Conservation (phyloP, 2,329 filamentous ascomycete species). For the Aciculosporium take region DNA sequence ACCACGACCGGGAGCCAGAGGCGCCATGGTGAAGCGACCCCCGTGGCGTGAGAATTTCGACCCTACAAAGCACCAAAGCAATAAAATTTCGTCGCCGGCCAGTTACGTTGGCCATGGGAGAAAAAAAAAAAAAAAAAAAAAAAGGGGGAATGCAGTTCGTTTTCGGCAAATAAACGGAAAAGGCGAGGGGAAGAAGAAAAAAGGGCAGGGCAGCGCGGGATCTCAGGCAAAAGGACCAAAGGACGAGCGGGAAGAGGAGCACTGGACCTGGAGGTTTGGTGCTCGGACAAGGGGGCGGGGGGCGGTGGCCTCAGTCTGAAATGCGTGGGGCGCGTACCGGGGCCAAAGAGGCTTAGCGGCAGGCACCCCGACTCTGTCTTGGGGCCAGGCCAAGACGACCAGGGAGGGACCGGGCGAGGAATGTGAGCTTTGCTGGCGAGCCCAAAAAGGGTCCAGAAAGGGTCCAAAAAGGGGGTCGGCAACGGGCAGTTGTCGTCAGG, state of each 20-base stretch:
- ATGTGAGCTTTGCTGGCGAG: too few relatives aligned
- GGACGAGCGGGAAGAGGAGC: not conserved
- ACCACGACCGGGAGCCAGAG: slow-evolving; percentile 9
- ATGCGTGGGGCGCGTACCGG: slow-evolving; percentile 1
- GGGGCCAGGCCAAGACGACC: not conserved
- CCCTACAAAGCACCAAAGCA: slow-evolving; percentile 7
- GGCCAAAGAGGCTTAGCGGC: slow-evolving; percentile 4
- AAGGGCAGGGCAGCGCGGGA: too few relatives aligned
- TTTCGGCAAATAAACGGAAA: slow-evolving; percentile 5
- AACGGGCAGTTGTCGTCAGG: too few relatives aligned
- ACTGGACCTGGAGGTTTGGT: not conserved
- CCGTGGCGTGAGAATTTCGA: slow-evolving; percentile 4
- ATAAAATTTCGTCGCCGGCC: slow-evolving; percentile 8
- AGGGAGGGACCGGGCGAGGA: not conserved
- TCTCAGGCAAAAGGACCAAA: not conserved
- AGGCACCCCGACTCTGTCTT: too few relatives aligned
- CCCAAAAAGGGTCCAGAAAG: too few relatives aligned
- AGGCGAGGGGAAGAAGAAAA: slow-evolving; percentile 1
- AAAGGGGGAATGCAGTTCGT: slow-evolving; percentile 6
- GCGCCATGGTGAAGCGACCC: slow-evolving; percentile 13
- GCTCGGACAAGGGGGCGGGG: not conserved
- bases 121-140: too few relatives aligned
- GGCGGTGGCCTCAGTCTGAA: not conserved
- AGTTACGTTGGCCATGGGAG: slow-evolving; percentile 10
- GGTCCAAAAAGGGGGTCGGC: too few relatives aligned